Evolutionary conservation across 106 monocot genomes (phyloP), one percentile per base, ranked within the genome.

Genomic region (Dendrobium catenatum): DNA sequence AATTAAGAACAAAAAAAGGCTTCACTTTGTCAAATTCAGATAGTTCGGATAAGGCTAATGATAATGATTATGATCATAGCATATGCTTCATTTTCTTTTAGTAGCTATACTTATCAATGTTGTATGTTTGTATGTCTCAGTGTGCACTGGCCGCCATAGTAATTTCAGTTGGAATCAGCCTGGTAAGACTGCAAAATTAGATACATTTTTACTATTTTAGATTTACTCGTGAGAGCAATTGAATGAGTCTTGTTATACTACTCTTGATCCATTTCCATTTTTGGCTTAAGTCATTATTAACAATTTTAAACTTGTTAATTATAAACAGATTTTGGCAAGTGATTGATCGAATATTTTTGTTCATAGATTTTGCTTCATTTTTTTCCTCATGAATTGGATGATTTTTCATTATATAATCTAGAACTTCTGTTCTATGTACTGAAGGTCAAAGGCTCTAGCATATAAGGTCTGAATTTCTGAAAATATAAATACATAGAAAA

Each of bases 101-200:
- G 5, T 73, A 73, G 5, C 41, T 46, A 13, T 78, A 15, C 81
- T 82, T 29, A 83, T 77, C 70, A 55, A 58, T 18, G 41, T 64
- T 81, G 75, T 3, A 13, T 56, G 1, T 79, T 55, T 77, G 18
- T 44, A 33, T 80, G 18, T 84, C 80, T 82, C 91, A 98, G 97
- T 94, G 94, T 85, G 85, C 92, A 15, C 82, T 98, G 76, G 94
- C 94, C 79, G 97, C 97, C 43, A 94, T 98, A 83, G 97, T 98
- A 78, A 86, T 98, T 55, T 98, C 97, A 86, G 97, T 88, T 66
- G 97, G 88, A 29, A 91, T 93, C 78, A 84, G 92, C 79, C 85
- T 98, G 85, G 97, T 98, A 89, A 98, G 90, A 64, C 82, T 46
- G 20, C 26, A 76, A 27, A 76, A 49, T 26, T 9, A 49, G 76